Evolutionary conservation across 352 stramenopile species (phyloP).

Genomic region (Discostella stelligera): DNA sequence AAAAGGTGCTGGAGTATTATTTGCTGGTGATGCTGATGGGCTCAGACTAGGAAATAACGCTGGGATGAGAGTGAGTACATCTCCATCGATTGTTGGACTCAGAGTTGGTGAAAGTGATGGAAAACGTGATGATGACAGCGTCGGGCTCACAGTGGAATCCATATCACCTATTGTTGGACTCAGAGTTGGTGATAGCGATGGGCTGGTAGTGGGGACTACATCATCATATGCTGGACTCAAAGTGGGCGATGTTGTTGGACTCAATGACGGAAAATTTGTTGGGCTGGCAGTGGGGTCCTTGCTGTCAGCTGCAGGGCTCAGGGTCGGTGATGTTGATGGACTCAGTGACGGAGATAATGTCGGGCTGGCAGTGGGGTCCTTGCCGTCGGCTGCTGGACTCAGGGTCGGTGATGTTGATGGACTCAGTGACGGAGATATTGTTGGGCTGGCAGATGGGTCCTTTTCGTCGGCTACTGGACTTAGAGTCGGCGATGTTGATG

Average conservation of each 20-base stretch:
- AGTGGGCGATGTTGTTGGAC: background rate
- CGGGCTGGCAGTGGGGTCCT: background rate
- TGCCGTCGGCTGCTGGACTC: background rate
- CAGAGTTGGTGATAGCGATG: background rate
- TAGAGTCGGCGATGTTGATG: no score
- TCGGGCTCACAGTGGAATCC: background rate
- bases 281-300: background rate
- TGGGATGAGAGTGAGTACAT: no score
- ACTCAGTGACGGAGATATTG: no score
- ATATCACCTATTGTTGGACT: background rate
- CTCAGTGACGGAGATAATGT: background rate
- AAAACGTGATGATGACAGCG: background rate
- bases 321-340: background rate
- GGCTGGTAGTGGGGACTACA: background rate
- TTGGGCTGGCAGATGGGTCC: no score
- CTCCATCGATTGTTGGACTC: background rate
- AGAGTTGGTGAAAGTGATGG: constrained; percentile 1
- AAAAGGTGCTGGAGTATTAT: background rate
- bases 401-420: constrained; percentile 4
- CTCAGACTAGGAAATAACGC: background rate
- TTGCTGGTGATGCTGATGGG: background rate
- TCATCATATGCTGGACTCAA: background rate
- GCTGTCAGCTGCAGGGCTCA: background rate
- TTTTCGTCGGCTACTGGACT: no score
- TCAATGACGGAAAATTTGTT: background rate